Evolutionary conservation across 768 basidiomycete species (phyloP), one percentile per base, ranked within the genome.

Genomic region (Brasilioporus rufonigricans): DNA sequence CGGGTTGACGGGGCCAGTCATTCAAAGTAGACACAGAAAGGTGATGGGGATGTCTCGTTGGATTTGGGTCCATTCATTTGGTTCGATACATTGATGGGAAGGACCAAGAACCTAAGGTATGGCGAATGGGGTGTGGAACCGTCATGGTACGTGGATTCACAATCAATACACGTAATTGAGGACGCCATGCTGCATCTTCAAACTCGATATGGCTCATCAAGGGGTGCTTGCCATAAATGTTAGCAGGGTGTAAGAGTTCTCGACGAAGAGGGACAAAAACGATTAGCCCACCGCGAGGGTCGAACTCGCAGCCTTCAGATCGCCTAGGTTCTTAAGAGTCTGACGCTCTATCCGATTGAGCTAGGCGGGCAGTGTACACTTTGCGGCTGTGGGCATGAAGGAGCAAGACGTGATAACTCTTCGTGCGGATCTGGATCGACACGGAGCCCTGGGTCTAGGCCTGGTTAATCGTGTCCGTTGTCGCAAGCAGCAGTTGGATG

Each of bases 331-430:
- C 24, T 11, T 55, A 82, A 80, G 78, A 80, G 79, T 80, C 79
- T 82, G 79, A 80, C 79, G 79, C 79, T 82, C 80, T 80, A 82
- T 80, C 79, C 79, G 79, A 80, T 80, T 80, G 80, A 82, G 79
- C 80, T 81, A 81, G 79, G 79, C 79, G 76, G 80, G 79, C 79
- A 52, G 4, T 5, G 1, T 13, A 5, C 4, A 2, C 0, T 3
- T 23, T 0, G 11, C 0, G 1, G n/a, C n/a, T n/a, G n/a, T n/a
- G n/a, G 1, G 12, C 8, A 8, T 38, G 16, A 19, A 13, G 8
- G 14, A 10, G 18, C 13, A 40, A 21, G 18, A n/a, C 3, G 31
- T 36, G 14, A 27, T 10, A 36, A 14, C 16, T 39, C 43, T 45
- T 35, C 32, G 10, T 26, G 33, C 36, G 26, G 18, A 53, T 46